phyloP scores from a whole-genome alignment of 1,139 yeast species.

The Diutina scorzettiae region DNA sequence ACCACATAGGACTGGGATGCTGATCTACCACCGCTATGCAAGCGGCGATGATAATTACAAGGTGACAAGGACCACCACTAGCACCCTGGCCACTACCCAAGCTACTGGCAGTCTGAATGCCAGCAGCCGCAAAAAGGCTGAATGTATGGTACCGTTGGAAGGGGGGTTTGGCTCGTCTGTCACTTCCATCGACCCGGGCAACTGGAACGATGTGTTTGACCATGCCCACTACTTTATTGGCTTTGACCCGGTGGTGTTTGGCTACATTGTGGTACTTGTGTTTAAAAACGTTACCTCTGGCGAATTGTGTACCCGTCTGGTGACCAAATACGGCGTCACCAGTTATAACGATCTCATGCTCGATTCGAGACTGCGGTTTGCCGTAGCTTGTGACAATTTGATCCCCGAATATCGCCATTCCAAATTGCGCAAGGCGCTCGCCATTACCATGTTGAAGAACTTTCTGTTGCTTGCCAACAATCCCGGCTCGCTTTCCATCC shows the following conservation, averaged over 20 bases:
- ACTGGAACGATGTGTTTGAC: constrained; percentile 32
- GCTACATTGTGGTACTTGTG: constrained; percentile 40
- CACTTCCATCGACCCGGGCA: not conserved
- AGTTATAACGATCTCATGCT: constrained; percentile 51
- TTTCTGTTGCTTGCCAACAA: constrained; percentile 41
- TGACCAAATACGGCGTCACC: constrained; percentile 63
- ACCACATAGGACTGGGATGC: not conserved
- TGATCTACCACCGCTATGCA: constrained; percentile 6
- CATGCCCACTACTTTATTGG: constrained; percentile 47
- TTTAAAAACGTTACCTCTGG: constrained; percentile 34
- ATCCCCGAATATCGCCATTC: constrained; percentile 36
- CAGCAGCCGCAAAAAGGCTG: not conserved
- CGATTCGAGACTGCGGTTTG: constrained; percentile 52
- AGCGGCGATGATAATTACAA: not conserved
- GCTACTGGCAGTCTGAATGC: not conserved
- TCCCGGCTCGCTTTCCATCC: constrained; percentile 11
- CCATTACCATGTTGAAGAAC: constrained; percentile 60
- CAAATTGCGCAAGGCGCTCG: constrained; percentile 62
- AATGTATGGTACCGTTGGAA: not conserved
- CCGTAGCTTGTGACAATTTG: constrained; percentile 69
- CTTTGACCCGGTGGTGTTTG: constrained; percentile 38
- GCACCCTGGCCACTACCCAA: not conserved
- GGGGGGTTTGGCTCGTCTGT: not conserved
- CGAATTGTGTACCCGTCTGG: constrained; percentile 45
- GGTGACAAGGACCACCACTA: not conserved